These are phyloP conservation scores for Claviceps paspali DNA, from an alignment of 2,329 filamentous ascomycete species.

Conservation along the genomic window DNA sequence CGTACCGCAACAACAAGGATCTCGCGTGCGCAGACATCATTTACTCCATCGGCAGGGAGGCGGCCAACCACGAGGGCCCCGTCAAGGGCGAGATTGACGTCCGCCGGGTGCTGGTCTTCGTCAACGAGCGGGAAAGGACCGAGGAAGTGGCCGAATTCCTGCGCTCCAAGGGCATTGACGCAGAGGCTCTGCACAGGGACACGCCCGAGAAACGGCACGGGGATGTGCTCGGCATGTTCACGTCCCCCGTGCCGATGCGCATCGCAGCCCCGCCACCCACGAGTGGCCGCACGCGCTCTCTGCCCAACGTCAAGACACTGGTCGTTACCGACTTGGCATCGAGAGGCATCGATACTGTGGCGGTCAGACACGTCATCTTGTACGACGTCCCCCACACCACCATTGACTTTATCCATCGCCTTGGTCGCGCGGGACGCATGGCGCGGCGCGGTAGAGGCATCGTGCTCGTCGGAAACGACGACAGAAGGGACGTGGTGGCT, in stretches of 20 bases:
- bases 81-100: slow-evolving; percentile 45
- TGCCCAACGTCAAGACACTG: slow-evolving; percentile 74
- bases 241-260: slow-evolving; percentile 27
- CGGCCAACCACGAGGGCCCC: slow-evolving; percentile 39
- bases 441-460: slow-evolving; percentile 77
- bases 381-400: slow-evolving; percentile 97
- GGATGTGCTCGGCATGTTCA: slow-evolving; percentile 66
- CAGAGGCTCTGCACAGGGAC: slow-evolving; percentile 72
- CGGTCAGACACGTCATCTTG: slow-evolving; percentile 79
- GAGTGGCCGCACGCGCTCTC: slow-evolving; percentile 27
- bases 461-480: slow-evolving; percentile 77
- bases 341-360: slow-evolving; percentile 83
- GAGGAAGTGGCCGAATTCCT: slow-evolving; percentile 69
- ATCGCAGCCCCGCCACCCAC: slow-evolving; percentile 12
- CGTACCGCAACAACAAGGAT: slow-evolving; percentile 83
- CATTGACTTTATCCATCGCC: slow-evolving; percentile 93
- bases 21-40: slow-evolving; percentile 91
- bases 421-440: slow-evolving; percentile 87
- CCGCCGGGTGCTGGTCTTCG: slow-evolving; percentile 85
- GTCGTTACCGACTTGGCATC: slow-evolving; percentile 91
- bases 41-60: slow-evolving; percentile 78
- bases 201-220: slow-evolving; percentile 62
- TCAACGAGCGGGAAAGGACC: slow-evolving; percentile 88
- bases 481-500: slow-evolving; percentile 76
- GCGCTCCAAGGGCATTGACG: slow-evolving; percentile 72